Base-by-base conservation (phyloP, 2,329 filamentous ascomycete species). In the Hymenoscyphus occultus region DNA sequence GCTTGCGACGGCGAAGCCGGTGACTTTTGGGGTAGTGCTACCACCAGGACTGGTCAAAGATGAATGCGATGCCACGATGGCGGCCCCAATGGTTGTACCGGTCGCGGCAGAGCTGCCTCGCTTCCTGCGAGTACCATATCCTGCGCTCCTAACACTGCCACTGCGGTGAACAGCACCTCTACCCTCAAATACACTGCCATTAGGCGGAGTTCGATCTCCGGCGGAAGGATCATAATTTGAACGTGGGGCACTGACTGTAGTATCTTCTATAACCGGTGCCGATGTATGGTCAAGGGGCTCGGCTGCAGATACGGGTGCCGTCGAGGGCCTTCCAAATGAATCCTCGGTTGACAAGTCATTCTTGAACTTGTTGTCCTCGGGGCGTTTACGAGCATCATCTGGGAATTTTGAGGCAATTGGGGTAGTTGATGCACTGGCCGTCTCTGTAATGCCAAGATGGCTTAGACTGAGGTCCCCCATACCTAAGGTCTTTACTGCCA, bases 1-100 rank as follows among this genome's bases (percentile, higher is more conserved):
- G 76, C 91, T 96, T 59, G 95, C 95, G 69, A 98, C 93, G 60
- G 95, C 94, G 76, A 99, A 99, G 0, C 95, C 95, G 4, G 94
- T 97, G 69, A 96, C 82, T 69, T 93, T 93, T 56, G 91, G 90
- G 5, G 86, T 39, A 35, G 56, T 84, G 70, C 84, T 85, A 16
- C 59, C 63, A 35, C 81, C 80, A 14, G 90, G 85, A 70, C 90
- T 86, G 16, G 86, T 86, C n/a, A 93, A 77, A 3, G 89, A 88
- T 42, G 84, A 81, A 65, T 89, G 89, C 65, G 87, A 89, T n/a
- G 88, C 86, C 61, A 85, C 86, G 70, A 93, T 86, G 16, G 88
- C 86, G 7, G 90, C 89, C 62, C 88, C 90, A 68, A 94, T 88
- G 19, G 81, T 80, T n/a, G 78, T 80, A 3, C 73, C 76, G 22